Evolutionary conservation across 2,329 filamentous ascomycete species (phyloP).

Genomic region (Graphilbum ipis-grandicollis): DNA sequence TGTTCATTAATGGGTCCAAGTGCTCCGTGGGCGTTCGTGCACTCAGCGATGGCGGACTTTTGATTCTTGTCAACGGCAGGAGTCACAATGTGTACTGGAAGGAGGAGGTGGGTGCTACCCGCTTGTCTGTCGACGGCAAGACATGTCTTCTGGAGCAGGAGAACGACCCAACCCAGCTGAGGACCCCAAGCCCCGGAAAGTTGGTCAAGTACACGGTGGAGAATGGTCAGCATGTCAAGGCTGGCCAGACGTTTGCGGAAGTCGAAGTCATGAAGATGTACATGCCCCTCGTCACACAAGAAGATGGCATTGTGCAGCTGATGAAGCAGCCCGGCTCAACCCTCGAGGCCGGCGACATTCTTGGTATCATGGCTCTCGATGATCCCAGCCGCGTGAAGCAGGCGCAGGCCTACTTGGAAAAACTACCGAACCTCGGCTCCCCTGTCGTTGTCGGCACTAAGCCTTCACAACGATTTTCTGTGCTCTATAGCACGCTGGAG

Average conservation of each 20-base stretch:
- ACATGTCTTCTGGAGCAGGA: slow-evolving; percentile 96
- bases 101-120: slow-evolving; percentile 90
- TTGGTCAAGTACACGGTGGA: slow-evolving; percentile 96
- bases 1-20: slow-evolving; percentile 98
- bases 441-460: slow-evolving; percentile 83
- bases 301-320: slow-evolving; percentile 90
- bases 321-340: slow-evolving; percentile 99
- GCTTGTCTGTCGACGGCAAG: slow-evolving; percentile 93
- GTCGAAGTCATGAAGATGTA: slow-evolving; percentile 99
- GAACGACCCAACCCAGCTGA: slow-evolving; percentile 94
- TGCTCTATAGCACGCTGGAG: slow-evolving; percentile 59
- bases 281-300: slow-evolving; percentile 90
- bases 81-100: slow-evolving; percentile 99
- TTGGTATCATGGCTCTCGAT: slow-evolving; percentile 91
- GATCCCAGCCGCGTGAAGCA: slow-evolving; percentile 95
- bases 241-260: slow-evolving; percentile 86
- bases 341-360: slow-evolving; percentile 90
- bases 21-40: slow-evolving; percentile 84
- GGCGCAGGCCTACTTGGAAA: slow-evolving; percentile 80
- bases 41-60: slow-evolving; percentile 80
- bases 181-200: slow-evolving; percentile 89
- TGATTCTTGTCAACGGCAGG: slow-evolving; percentile 78
- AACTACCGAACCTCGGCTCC: slow-evolving; percentile 71
- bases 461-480: slow-evolving; percentile 70
- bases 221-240: slow-evolving; percentile 82